Percentiles rank a stretch among this genome's conserved stretches.
These are phyloP conservation scores for Penicillium robsamsonii DNA, from an alignment of 495 filamentous ascomycete species.

Conservation along the genomic window DNA sequence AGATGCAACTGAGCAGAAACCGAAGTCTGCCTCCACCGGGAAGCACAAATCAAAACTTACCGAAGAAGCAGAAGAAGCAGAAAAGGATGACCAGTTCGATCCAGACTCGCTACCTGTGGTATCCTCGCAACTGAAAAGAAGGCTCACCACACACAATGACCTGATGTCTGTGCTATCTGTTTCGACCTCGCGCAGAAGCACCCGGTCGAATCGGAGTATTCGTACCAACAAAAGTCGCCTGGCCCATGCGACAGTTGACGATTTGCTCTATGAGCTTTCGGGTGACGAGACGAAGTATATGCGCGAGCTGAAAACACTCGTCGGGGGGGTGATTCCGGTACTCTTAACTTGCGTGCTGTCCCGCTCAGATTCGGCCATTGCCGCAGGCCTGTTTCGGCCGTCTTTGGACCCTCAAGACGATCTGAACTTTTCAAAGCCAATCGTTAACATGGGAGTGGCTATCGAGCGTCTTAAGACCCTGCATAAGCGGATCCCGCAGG, in stretches of 20 bases:
- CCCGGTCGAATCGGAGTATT: constrained; percentile 67
- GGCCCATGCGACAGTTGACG: constrained; percentile 63
- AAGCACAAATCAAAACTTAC: constrained; percentile 8
- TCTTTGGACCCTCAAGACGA: constrained; percentile 53
- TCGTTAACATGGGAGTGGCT: constrained; percentile 90
- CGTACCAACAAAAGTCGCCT: constrained; percentile 66
- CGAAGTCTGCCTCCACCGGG: constrained; percentile 10
- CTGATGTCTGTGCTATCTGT: constrained; percentile 87
- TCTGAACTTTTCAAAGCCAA: constrained; percentile 74
- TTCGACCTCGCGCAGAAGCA: constrained; percentile 64
- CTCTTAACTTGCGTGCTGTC: constrained; percentile 82
- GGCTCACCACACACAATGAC: constrained; percentile 88
- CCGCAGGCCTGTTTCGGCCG: constrained; percentile 65
- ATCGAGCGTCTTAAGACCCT: constrained; percentile 78
- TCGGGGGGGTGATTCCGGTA: constrained; percentile 95
- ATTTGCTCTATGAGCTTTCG: constrained; percentile 76
- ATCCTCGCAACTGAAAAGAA: constrained; percentile 60
- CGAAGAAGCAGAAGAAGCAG: constrained; percentile 28
- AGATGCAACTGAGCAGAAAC: constrained; percentile 27
- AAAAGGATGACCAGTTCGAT: constrained; percentile 46
- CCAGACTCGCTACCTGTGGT: constrained; percentile 38
- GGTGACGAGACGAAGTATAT: constrained; percentile 87
- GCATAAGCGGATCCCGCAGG: constrained; percentile 75
- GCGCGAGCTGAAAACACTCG: constrained; percentile 87
- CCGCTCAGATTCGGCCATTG: constrained; percentile 62